These are phyloP conservation scores for Eucalyptus sp. DNA, from an alignment of 345 rosid genomes.

Conservation along the genomic window DNA sequence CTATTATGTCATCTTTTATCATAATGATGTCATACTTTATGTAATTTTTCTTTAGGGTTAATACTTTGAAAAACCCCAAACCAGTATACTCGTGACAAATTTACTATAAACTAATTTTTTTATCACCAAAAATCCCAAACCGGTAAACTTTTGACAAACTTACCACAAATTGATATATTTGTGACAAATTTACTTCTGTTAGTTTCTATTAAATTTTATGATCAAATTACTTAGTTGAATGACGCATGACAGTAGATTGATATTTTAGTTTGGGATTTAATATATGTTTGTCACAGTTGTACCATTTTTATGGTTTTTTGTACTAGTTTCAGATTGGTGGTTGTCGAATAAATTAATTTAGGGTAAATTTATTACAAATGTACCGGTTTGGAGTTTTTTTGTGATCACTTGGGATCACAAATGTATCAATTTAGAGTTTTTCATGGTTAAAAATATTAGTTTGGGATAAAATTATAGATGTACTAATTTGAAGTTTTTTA, in stretches of 20 bases:
- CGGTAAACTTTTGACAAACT: rapidly evolving
- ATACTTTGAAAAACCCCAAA: rapidly evolving
- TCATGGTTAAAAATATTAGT: too few species aligned
- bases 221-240: too few species aligned
- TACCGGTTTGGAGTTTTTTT: rapidly evolving
- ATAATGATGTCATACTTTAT: not conserved
- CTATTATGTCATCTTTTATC: not conserved
- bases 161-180: rapidly evolving
- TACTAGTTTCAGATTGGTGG: too few species aligned
- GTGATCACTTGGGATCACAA: rapidly evolving
- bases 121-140: rapidly evolving
- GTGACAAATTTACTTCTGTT: rapidly evolving
- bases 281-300: too few species aligned
- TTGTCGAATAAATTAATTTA: too few species aligned
- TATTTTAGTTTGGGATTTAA: too few species aligned
- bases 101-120: too few species aligned
- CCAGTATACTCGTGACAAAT: rapidly evolving
- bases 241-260: too few species aligned
- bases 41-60: not conserved
- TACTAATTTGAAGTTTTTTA: rapidly evolving
- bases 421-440: too few species aligned
- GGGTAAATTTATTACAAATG: rapidly evolving
- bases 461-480: rapidly evolving
- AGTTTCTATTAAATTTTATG: too few species aligned
- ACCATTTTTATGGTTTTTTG: too few species aligned